A percentile compares a stretch with the other conserved stretches of the same genome.
phyloP scores from a whole-genome alignment of 2,329 filamentous ascomycete species.

The Fusarium compactum region DNA sequence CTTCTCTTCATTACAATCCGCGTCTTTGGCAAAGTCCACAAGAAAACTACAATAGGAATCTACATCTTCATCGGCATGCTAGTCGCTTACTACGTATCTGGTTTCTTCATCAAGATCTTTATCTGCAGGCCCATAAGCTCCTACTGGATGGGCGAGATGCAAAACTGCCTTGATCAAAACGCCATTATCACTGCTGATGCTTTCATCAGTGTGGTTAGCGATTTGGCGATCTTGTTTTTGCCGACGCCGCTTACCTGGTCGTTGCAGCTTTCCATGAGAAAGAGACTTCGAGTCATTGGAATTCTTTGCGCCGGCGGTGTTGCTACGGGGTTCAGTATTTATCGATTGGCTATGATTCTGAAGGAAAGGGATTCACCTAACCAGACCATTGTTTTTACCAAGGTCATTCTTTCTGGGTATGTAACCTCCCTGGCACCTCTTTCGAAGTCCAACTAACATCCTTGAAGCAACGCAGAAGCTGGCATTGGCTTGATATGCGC shows the following conservation, averaged over 20 bases:
- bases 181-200: constrained; percentile 39
- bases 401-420: constrained; percentile 38
- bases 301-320: constrained; percentile 39
- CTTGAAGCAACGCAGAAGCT: constrained; percentile 35
- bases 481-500: constrained; percentile 37
- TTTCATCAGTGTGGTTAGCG: constrained; percentile 37
- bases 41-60: constrained; percentile 54
- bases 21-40: constrained; percentile 56
- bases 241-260: constrained; percentile 37
- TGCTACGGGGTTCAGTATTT: constrained; percentile 34
- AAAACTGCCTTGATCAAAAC: constrained; percentile 53
- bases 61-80: constrained; percentile 55
- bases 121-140: constrained; percentile 57
- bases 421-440: fast-evolving
- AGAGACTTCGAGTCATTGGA: constrained; percentile 32
- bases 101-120: constrained; percentile 57
- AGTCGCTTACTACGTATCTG: constrained; percentile 56
- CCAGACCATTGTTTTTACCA: constrained; percentile 35
- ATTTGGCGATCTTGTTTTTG: constrained; percentile 31
- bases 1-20: constrained; percentile 58
- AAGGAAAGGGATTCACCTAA: constrained; percentile 25
- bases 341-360: constrained; percentile 32
- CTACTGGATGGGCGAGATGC: constrained; percentile 53
- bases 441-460: fast-evolving
- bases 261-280: constrained; percentile 23